Percentiles rank a stretch among this genome's conserved stretches.
phyloP scores from a whole-genome alignment of 352 stramenopile species.

The Phytophthora syringae region DNA sequence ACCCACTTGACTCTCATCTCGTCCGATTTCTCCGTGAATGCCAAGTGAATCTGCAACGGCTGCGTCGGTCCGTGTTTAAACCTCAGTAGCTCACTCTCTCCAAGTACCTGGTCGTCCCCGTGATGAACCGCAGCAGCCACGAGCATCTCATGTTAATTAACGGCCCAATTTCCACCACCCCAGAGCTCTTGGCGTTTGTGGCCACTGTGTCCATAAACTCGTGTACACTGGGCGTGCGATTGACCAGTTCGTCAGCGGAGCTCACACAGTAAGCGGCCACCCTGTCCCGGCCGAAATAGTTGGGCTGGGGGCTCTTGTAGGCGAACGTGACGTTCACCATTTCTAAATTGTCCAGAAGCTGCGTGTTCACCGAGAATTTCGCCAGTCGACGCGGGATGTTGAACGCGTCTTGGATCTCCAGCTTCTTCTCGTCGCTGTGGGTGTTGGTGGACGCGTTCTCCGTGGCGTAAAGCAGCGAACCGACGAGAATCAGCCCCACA shows the following conservation, averaged over 20 bases:
- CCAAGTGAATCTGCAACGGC: slow-evolving; percentile 52
- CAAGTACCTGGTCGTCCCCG: slow-evolving; percentile 34
- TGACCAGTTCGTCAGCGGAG: slow-evolving; percentile 20
- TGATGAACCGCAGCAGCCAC: slow-evolving; percentile 52
- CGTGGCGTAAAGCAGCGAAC: slow-evolving; percentile 19
- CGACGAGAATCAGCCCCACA: slow-evolving; percentile 25
- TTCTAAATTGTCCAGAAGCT: slow-evolving; percentile 39
- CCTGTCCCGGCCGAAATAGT: slow-evolving; percentile 30
- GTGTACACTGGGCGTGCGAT: slow-evolving; percentile 19
- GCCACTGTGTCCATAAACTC: slow-evolving; percentile 35
- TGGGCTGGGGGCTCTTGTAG: slow-evolving; percentile 37
- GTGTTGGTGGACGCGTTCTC: slow-evolving; percentile 5
- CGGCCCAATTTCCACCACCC: slow-evolving; percentile 40
- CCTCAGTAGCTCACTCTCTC: slow-evolving; percentile 37
- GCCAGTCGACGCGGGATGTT: slow-evolving; percentile 27
- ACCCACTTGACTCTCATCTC: slow-evolving; percentile 68
- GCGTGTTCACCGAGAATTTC: slow-evolving; percentile 39
- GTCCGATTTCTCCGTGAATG: slow-evolving; percentile 36
- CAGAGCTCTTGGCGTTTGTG: slow-evolving; percentile 28
- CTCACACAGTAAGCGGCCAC: slow-evolving; percentile 45
- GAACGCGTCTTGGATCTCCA: slow-evolving; percentile 26
- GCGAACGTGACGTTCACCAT: slow-evolving; percentile 44
- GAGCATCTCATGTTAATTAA: slow-evolving; percentile 59
- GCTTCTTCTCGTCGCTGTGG: slow-evolving; percentile 11
- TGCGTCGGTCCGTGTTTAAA: slow-evolving; percentile 43